A percentile compares a stretch with the other conserved stretches of the same genome.
Conservation (phyloP, 2,329 filamentous ascomycete genomes). For the Chaetomiaceae sp. region DNA sequence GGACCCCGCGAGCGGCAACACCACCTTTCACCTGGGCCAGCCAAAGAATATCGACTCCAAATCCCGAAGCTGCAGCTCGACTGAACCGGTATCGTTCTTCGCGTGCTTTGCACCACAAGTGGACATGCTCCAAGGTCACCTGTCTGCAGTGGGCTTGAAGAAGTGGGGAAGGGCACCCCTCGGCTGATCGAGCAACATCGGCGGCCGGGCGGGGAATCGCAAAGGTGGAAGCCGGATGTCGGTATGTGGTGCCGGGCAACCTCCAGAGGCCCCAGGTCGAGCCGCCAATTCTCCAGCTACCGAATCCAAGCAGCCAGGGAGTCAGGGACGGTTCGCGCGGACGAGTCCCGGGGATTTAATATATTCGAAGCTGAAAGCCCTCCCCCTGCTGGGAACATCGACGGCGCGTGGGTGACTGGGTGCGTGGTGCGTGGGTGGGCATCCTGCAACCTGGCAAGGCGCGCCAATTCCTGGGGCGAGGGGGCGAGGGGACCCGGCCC, state of each 20-base stretch:
- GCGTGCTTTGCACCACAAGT: constrained; percentile 8
- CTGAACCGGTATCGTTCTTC: constrained; percentile 17
- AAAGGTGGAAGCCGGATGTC: background rate
- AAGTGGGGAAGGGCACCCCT: constrained; percentile 16
- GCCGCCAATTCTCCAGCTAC: background rate
- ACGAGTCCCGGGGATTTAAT: constrained; percentile 8
- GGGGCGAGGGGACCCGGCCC: constrained; percentile 10
- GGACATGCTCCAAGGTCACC: constrained; percentile 11
- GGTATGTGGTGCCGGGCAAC: background rate
- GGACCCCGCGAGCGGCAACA: constrained; percentile 2
- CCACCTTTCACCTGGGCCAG: background rate
- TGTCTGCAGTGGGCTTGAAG: constrained; percentile 10
- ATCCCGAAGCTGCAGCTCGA: constrained; percentile 22
- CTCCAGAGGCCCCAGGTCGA: no score
- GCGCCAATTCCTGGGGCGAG: constrained; percentile 11
- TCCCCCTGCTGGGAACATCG: background rate
- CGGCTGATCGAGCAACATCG: constrained; percentile 12
- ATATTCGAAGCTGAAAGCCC: background rate
- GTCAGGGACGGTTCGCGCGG: constrained; percentile 8
- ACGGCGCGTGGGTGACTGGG: constrained; percentile 3
- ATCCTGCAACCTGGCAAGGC: no score
- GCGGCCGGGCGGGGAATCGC: background rate
- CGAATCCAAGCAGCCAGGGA: background rate
- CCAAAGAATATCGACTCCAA: constrained; percentile 6
- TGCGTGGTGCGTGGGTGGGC: no score